Evolutionary conservation across 768 basidiomycete species (phyloP).

Genomic region (Leccinum variicolor): DNA sequence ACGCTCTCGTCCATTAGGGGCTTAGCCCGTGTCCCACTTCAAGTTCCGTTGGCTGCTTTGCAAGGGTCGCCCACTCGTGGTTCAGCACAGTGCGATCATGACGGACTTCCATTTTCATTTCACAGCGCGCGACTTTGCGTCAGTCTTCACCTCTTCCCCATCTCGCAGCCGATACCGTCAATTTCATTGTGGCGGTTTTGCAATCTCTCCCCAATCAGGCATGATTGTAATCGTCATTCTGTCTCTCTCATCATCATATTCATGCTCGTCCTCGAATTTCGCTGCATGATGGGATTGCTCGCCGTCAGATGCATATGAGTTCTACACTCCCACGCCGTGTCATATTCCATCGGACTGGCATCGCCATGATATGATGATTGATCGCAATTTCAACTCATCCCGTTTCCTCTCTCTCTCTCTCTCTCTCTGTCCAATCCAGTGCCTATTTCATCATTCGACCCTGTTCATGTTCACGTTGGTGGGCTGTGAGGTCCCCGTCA

Average conservation of each 20-base stretch:
- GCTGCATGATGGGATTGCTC: neutral
- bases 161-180: slow-evolving; percentile 14
- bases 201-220: slow-evolving; percentile 3
- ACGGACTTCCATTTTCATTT: slow-evolving; percentile 22
- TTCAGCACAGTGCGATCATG: slow-evolving; percentile 7
- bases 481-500: slow-evolving; percentile 21
- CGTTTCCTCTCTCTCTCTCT: neutral
- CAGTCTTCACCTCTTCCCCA: slow-evolving; percentile 5
- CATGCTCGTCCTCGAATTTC: neutral
- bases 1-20: slow-evolving; percentile 3
- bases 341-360: neutral
- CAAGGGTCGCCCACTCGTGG: slow-evolving; percentile 13
- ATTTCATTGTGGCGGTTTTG: slow-evolving; percentile 2
- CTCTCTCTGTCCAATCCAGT: neutral
- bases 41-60: slow-evolving; percentile 11
- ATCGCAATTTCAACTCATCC: neutral
- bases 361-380: neutral
- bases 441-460: slow-evolving; percentile 4
- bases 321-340: neutral
- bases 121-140: slow-evolving; percentile 5
- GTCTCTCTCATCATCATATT: neutral
- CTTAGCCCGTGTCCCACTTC: slow-evolving; percentile 5
- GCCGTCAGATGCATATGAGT: neutral
- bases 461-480: slow-evolving; percentile 2
- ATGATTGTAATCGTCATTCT: neutral